Evolutionary conservation across 1,139 yeast species (phyloP), one percentile per base, ranked within the genome.

Genomic region (Pneumocystis carinii): DNA sequence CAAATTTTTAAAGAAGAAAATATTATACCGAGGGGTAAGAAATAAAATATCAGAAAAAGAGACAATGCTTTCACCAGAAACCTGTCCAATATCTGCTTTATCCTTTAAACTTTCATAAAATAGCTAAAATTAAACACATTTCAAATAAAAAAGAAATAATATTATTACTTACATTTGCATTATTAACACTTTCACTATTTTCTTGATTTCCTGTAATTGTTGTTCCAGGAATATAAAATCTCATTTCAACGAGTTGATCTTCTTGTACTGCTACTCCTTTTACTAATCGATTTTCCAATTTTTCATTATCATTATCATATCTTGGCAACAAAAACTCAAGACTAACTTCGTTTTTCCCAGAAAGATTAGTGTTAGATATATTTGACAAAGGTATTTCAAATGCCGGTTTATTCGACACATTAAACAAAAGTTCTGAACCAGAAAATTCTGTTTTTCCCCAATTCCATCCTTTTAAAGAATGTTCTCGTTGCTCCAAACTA

Each of bases 381-480:
- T 82, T 83, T 17, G 80, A 72, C 73, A 90, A 92, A 4, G 97
- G 97, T 60, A 94, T 75, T 75, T 92, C 98, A 74, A 92, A 92
- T 24, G 86, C 83, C 1, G 98, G 97, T 71, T 87, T 86, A 70
- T 90, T 90, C 71, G 87, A 88, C 42, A 90, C 85, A 64, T 85
- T 84, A 75, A 94, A 90, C 39, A 89, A 82, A 75, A 92, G 78
- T 73, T 92, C 98, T 69, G 90, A 88, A 72, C 96, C 83, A 15
- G 95, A 96, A 73, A 94, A 82, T 73, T 90, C 96, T 12, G 92
- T 80, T 67, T 85, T 84, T 64, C 99, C 99, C 98, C 98, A 92
- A 74, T 92, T 92, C 98, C 98, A 92, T 57, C 99, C 99, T 75
- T 97, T 83, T 69, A 92, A 77, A 5, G 97, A 87, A 74, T 92